These are phyloP conservation scores for Quambalaria eucalypti DNA, from an alignment of 1,284 basidiomycete species.

Conservation along the genomic window DNA sequence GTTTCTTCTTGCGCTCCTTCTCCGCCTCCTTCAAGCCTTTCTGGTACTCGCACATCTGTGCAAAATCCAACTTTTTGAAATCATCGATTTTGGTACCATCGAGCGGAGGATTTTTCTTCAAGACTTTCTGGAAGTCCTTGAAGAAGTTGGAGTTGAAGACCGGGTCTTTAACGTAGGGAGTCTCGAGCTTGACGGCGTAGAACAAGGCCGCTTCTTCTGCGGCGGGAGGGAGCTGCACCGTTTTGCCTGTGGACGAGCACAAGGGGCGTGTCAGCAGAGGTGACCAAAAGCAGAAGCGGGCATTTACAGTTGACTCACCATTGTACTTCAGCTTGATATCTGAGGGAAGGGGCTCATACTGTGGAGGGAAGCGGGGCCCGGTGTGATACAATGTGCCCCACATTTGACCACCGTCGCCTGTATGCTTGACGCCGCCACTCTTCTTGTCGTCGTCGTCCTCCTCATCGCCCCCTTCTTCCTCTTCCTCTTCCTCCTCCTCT, in stretches of 20 bases:
- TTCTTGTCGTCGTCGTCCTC: constrained; percentile 52
- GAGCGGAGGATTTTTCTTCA: constrained; percentile 69
- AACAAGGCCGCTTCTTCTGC: constrained; percentile 96
- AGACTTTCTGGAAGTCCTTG: constrained; percentile 69
- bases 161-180: constrained; percentile 80
- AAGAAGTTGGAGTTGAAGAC: constrained; percentile 96
- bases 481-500: constrained; percentile 19
- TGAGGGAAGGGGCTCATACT: constrained; percentile 76
- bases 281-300: not conserved
- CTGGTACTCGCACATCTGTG: constrained; percentile 85
- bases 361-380: constrained; percentile 90
- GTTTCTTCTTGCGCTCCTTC: constrained; percentile 80
- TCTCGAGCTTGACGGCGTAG: constrained; percentile 85
- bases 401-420: constrained; percentile 61
- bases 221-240: constrained; percentile 68
- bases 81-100: constrained; percentile 68
- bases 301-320: constrained; percentile 53
- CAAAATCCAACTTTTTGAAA: constrained; percentile 82
- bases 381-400: constrained; percentile 89
- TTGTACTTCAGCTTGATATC: constrained; percentile 92
- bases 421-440: constrained; percentile 26
- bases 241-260: constrained; percentile 55
- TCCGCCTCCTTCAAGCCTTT: constrained; percentile 58
- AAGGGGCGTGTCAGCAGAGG: not conserved
- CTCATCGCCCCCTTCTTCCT: constrained; percentile 24